Percentiles rank a stretch among this genome's conserved stretches.
Evolutionary conservation across 768 basidiomycete genomes (phyloP).

Genomic region (Leucogyrophana mollusca): DNA sequence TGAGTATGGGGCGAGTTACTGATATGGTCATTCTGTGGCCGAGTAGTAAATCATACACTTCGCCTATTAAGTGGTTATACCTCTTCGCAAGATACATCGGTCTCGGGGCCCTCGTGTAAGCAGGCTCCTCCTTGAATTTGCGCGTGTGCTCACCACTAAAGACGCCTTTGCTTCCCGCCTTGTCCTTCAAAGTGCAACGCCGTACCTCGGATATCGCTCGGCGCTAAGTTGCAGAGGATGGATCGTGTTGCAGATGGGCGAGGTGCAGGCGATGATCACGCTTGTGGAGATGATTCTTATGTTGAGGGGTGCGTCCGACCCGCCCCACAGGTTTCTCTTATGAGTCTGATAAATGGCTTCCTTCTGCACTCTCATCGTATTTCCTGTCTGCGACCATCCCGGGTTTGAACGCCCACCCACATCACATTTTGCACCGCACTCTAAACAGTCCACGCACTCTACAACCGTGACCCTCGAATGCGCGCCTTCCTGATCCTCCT

Average conservation of each 20-base stretch:
- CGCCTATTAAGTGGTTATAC: slow-evolving; percentile 25
- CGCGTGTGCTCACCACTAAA: not conserved
- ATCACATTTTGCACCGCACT: too few species aligned
- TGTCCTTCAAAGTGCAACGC: slow-evolving; percentile 1
- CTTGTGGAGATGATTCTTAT: slow-evolving; percentile 17
- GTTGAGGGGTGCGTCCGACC: slow-evolving; percentile 21
- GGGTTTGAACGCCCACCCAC: too few species aligned
- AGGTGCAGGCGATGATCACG: slow-evolving; percentile 10
- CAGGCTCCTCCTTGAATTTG: not conserved
- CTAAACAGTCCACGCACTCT: not conserved
- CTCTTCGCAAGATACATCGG: slow-evolving; percentile 20
- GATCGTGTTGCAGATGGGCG: slow-evolving; percentile 13
- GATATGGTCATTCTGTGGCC: too few species aligned
- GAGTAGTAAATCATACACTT: slow-evolving; percentile 13
- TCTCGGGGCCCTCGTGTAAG: slow-evolving; percentile 16
- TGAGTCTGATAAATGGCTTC: too few species aligned
- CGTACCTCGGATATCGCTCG: not conserved
- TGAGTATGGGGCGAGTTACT: too few species aligned
- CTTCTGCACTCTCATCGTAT: too few species aligned
- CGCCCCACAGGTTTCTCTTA: too few species aligned
- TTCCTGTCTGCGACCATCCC: too few species aligned
- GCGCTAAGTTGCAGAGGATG: not conserved
- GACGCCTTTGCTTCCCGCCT: too few species aligned
- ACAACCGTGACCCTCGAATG: not conserved
- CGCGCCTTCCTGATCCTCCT: too few species aligned